Evolutionary conservation across 768 basidiomycete species (phyloP).

Genomic region (Pilatotrama ljubarskyi): DNA sequence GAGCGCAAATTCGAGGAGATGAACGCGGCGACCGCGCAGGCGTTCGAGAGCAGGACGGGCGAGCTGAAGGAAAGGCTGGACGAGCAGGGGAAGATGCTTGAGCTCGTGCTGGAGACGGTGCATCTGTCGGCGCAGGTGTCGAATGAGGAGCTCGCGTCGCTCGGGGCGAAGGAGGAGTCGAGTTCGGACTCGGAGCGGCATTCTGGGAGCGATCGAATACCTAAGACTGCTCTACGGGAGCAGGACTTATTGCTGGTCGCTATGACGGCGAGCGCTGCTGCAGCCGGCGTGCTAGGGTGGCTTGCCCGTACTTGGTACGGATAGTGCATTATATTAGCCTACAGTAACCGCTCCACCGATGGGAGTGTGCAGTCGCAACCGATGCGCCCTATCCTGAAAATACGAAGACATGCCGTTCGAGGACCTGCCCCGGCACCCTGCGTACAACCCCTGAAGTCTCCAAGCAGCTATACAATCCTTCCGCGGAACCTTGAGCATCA

Average conservation of each 20-base stretch:
- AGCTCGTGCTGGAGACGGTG: constrained; percentile 30
- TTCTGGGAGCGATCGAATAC: constrained; percentile 15
- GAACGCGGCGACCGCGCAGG: constrained; percentile 28
- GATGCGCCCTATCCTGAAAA: not conserved
- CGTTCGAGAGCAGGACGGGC: constrained; percentile 49
- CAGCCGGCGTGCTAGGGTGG: constrained; percentile 31
- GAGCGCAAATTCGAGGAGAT: constrained; percentile 73
- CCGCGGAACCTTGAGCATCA: no score
- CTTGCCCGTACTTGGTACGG: constrained; percentile 31
- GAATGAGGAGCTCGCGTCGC: constrained; percentile 1
- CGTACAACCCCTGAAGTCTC: no score
- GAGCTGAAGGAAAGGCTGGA: constrained; percentile 50
- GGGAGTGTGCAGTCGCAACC: not conserved
- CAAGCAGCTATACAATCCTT: no score
- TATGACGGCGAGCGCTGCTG: constrained; percentile 24
- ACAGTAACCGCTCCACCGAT: not conserved
- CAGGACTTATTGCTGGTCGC: constrained; percentile 25
- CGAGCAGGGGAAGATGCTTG: constrained; percentile 43
- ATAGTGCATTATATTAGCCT: constrained; percentile 13
- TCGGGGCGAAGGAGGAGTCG: constrained; percentile 18
- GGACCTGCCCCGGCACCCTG: no score
- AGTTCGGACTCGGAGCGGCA: not conserved
- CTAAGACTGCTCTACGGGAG: constrained; percentile 12
- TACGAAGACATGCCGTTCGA: not conserved
- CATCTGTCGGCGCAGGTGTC: constrained; percentile 16